Evolutionary conservation across 106 monocot genomes (phyloP).

Genomic region (Acorus gramineus): DNA sequence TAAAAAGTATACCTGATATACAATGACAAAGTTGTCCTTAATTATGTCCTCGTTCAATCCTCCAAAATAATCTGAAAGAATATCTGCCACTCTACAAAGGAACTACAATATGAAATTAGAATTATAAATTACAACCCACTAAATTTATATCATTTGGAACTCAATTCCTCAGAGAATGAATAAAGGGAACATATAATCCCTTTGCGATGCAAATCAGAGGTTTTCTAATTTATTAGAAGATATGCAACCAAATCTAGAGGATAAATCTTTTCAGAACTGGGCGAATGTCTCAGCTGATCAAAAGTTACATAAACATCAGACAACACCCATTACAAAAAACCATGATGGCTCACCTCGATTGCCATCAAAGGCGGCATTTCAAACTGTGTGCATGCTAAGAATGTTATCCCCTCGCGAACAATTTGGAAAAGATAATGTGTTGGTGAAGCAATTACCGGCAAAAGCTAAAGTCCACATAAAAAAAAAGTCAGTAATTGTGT

Average conservation of each 20-base stretch:
- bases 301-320: too few relatives aligned
- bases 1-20: slow-evolving; percentile 55
- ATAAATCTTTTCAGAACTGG: neutral
- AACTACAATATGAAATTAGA: slow-evolving; percentile 45
- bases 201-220: neutral
- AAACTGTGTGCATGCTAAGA: slow-evolving; percentile 84
- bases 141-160: neutral
- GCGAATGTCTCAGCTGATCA: too few relatives aligned
- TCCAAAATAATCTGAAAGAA: slow-evolving; percentile 79
- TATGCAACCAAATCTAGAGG: neutral
- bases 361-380: slow-evolving; percentile 92
- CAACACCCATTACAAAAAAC: neutral
- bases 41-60: slow-evolving; percentile 80
- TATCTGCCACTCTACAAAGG: slow-evolving; percentile 84
- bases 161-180: neutral
- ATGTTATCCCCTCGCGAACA: slow-evolving; percentile 57
- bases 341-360: slow-evolving; percentile 42
- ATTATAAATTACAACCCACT: neutral
- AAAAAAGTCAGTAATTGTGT: neutral
- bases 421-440: slow-evolving; percentile 94
- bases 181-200: neutral
- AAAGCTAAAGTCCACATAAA: slow-evolving; percentile 25
- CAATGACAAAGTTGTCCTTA: slow-evolving; percentile 93
- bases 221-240: neutral
- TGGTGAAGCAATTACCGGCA: slow-evolving; percentile 74